Percentiles rank a stretch among this genome's conserved stretches.
Conservation (phyloP, 2,329 filamentous ascomycete species). For the Gnomoniopsis sp. region DNA sequence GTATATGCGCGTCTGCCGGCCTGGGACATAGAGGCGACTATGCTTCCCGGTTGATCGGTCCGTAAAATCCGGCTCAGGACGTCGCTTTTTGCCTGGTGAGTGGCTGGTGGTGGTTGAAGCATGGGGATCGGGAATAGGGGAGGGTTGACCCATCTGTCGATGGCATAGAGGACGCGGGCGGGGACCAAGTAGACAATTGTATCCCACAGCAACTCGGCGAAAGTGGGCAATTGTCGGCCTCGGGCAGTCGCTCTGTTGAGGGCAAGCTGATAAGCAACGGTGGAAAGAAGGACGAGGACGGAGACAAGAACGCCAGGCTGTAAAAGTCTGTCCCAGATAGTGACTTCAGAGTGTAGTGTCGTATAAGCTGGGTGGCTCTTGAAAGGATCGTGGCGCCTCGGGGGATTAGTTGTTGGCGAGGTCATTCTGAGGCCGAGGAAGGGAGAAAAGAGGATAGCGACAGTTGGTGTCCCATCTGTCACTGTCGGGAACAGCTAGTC, state of each 20-base stretch:
- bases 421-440: conserved; percentile 15
- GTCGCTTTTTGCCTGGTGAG: conserved; percentile 60
- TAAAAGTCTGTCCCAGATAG: conserved; percentile 29
- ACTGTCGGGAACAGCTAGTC: not conserved
- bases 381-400: conserved; percentile 11
- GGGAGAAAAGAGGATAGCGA: conserved; percentile 1
- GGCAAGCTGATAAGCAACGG: conserved; percentile 33
- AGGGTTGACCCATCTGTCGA: conserved; percentile 54
- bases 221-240: conserved; percentile 24
- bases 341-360: conserved; percentile 21
- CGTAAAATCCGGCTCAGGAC: conserved; percentile 62
- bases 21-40: conserved; percentile 56
- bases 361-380: conserved; percentile 17
- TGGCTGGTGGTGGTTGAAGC: conserved; percentile 35
- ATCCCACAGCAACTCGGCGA: conserved; percentile 58
- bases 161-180: conserved; percentile 50
- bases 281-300: conserved; percentile 30
- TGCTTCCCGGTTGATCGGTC: conserved; percentile 48
- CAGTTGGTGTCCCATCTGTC: conserved; percentile 8
- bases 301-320: conserved; percentile 35
- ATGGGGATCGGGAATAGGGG: conserved; percentile 38
- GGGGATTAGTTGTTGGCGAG: conserved; percentile 4
- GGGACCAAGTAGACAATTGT: conserved; percentile 55
- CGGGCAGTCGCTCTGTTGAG: conserved; percentile 22
- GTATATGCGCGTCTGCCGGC: conserved; percentile 54